phyloP scores from a whole-genome alignment of 2,329 filamentous ascomycete species.

The Aspergillus uvarum region DNA sequence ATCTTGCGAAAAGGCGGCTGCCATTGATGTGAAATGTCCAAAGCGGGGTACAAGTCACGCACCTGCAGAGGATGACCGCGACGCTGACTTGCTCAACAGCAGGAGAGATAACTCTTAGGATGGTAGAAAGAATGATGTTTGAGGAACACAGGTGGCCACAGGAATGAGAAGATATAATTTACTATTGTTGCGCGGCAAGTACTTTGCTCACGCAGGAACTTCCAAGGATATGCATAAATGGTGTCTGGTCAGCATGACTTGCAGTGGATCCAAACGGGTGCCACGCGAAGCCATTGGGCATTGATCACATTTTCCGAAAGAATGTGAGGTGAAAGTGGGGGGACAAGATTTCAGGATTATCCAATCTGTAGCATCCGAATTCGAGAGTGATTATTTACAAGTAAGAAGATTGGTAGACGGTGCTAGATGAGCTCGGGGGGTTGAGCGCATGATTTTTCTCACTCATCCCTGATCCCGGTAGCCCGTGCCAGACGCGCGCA shows the following conservation, averaged over 20 bases:
- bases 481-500: neutral
- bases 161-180: conserved; percentile 5
- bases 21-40: conserved; percentile 18
- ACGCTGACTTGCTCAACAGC: conserved; percentile 15
- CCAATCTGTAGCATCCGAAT: neutral
- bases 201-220: conserved; percentile 18
- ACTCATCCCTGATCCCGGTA: neutral
- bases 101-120: conserved; percentile 4
- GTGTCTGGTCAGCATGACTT: conserved; percentile 14
- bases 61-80: conserved; percentile 16
- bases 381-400: neutral
- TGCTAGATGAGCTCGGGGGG: neutral
- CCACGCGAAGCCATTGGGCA: conserved; percentile 13
- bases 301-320: conserved; percentile 6
- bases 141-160: neutral
- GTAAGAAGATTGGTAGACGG: conserved; percentile 1
- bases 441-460: neutral
- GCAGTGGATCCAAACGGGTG: conserved; percentile 12
- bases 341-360: neutral
- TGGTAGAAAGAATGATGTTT: conserved; percentile 1
- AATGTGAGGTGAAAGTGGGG: neutral
- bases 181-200: conserved; percentile 8
- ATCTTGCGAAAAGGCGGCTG: conserved; percentile 12
- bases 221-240: conserved; percentile 15
- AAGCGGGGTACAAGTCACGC: conserved; percentile 14